Percentiles rank a stretch among this genome's conserved stretches.
phyloP scores from a whole-genome alignment of 345 rosid genomes.

The Mangifera indica region DNA sequence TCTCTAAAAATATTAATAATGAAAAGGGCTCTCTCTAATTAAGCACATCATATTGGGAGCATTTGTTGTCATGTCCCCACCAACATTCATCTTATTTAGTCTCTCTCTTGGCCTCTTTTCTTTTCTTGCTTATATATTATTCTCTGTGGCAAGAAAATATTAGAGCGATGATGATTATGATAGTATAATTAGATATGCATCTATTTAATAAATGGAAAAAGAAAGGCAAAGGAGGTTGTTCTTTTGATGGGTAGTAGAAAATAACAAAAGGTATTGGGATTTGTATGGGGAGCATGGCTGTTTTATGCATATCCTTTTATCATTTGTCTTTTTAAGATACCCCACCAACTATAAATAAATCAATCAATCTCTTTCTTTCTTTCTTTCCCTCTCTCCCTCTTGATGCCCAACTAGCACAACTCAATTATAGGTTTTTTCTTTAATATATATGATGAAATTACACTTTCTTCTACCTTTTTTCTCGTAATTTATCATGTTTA shows the following conservation, averaged over 20 bases:
- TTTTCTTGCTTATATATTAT: background rate
- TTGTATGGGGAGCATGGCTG: constrained; percentile 13
- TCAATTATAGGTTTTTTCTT: too few species aligned
- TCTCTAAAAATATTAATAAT: background rate
- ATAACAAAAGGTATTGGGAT: constrained; percentile 18
- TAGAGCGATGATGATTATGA: too few species aligned
- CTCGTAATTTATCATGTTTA: background rate
- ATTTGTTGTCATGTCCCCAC: constrained; percentile 29
- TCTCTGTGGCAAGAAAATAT: constrained; percentile 14
- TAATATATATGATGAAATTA: background rate
- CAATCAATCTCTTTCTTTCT: constrained; percentile 15
- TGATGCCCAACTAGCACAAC: too few species aligned
- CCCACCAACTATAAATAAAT: constrained; percentile 18
- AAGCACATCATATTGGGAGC: constrained; percentile 19
- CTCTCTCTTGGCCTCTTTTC: too few species aligned
- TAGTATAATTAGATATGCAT: too few species aligned
- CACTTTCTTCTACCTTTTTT: background rate
- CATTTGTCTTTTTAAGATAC: constrained; percentile 14
- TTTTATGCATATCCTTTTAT: background rate
- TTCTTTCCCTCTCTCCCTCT: too few species aligned
- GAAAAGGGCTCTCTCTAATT: background rate
- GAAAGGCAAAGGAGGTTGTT: background rate
- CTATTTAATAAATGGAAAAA: too few species aligned
- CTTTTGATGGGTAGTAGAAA: constrained; percentile 6
- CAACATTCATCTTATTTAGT: background rate